Conservation (phyloP, 495 filamentous ascomycete genomes). For the Hypomontagnella submonticulosa region DNA sequence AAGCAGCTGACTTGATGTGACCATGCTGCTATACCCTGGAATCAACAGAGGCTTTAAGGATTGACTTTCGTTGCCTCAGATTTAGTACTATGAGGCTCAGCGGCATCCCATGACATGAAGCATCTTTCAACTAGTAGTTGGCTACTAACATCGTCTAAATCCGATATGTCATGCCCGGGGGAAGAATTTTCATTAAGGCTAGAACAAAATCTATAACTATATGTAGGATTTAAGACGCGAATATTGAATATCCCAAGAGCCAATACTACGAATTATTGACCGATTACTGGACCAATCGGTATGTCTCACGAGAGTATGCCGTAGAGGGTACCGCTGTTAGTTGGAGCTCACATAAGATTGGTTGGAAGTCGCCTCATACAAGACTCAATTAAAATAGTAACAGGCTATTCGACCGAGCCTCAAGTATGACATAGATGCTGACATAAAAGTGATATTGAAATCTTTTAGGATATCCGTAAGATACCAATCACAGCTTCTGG, state of each 20-base stretch:
- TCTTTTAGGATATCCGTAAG: slow-evolving; percentile 7
- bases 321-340: neutral
- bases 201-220: too few species aligned
- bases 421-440: slow-evolving; percentile 25
- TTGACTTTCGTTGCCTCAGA: neutral
- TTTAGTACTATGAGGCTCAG: neutral
- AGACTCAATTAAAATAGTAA: neutral
- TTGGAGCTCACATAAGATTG: slow-evolving; percentile 30
- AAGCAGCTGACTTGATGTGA: slow-evolving; percentile 13
- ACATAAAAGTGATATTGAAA: slow-evolving; percentile 10
- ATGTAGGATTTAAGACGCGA: too few species aligned
- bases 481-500: slow-evolving; percentile 1
- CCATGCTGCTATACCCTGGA: neutral
- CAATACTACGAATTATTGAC: too few species aligned
- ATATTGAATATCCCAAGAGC: too few species aligned
- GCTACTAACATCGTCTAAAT: too few species aligned
- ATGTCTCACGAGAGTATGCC: too few species aligned
- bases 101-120: neutral
- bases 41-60: neutral
- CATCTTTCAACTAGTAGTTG: too few species aligned
- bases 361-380: neutral
- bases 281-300: too few species aligned
- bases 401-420: slow-evolving; percentile 19
- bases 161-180: too few species aligned
- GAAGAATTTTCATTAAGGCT: too few species aligned